Conservation (phyloP, 2,329 filamentous ascomycete species). For the Periglandula ipomoeae region DNA sequence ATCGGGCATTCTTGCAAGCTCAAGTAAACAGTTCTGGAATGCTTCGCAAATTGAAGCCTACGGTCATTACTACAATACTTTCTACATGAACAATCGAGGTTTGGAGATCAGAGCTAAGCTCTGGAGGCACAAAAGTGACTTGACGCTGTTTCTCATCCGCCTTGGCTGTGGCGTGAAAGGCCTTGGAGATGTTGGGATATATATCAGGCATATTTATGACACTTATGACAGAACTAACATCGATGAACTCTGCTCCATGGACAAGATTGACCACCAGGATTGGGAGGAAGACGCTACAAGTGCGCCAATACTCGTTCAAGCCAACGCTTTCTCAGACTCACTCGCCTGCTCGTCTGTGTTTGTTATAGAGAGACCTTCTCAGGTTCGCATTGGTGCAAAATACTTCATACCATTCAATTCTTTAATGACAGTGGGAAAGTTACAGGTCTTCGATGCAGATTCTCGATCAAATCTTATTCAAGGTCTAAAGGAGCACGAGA, state of each 20-base stretch:
- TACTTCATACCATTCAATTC: background rate
- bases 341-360: background rate
- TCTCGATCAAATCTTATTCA: background rate
- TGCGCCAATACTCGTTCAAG: background rate
- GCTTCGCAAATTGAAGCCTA: background rate
- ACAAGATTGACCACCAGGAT: background rate
- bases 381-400: background rate
- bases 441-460: background rate
- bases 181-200: background rate
- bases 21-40: conserved; percentile 1
- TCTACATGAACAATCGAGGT: conserved; percentile 3
- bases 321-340: background rate
- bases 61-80: conserved; percentile 1
- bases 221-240: conserved; percentile 1
- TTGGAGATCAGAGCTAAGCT: conserved; percentile 1
- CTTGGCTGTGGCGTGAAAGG: background rate
- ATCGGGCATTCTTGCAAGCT: conserved; percentile 1
- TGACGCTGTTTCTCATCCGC: background rate
- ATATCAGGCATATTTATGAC: background rate
- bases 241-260: background rate
- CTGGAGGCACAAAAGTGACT: background rate
- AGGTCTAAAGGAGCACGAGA: background rate
- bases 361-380: background rate
- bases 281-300: background rate
- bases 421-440: background rate